These are phyloP conservation scores for Aristolochia californica DNA, from an alignment of 164 flowering plant genomes.

Conservation along the genomic window DNA sequence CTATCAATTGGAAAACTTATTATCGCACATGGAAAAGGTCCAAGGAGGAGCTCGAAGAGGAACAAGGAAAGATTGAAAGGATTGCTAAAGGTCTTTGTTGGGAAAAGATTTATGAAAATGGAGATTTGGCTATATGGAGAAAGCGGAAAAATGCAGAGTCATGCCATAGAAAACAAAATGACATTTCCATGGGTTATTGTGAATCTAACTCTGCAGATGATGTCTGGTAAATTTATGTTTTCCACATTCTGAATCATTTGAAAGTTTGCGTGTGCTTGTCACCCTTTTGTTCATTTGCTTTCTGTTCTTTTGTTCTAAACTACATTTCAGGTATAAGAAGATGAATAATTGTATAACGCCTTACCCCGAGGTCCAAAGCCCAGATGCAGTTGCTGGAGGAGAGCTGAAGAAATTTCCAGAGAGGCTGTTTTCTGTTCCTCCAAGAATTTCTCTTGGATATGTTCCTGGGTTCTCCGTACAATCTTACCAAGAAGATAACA, in stretches of 20 bases:
- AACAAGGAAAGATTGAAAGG: constrained; percentile 65
- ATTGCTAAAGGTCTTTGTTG: constrained; percentile 77
- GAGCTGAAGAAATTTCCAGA: constrained; percentile 69
- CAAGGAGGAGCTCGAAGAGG: constrained; percentile 63
- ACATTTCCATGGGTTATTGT: constrained; percentile 31
- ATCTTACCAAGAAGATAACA: constrained; percentile 54
- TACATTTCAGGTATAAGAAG: constrained; percentile 51
- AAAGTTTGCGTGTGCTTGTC: not conserved
- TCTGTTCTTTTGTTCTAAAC: no score
- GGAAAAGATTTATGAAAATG: constrained; percentile 94
- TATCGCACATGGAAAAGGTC: constrained; percentile 74
- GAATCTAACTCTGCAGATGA: constrained; percentile 44
- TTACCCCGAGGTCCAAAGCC: constrained; percentile 38
- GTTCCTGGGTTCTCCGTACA: constrained; percentile 53
- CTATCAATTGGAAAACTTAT: constrained; percentile 89
- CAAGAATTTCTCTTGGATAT: constrained; percentile 47
- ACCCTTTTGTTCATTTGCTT: no score
- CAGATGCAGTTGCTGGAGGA: constrained; percentile 65
- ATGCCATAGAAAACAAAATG: constrained; percentile 29
- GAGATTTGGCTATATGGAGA: constrained; percentile 74
- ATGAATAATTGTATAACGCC: constrained; percentile 65
- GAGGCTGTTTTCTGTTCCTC: constrained; percentile 68
- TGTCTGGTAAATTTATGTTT: constrained; percentile 58
- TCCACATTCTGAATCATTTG: not conserved
- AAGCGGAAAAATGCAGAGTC: constrained; percentile 51